Conservation (phyloP, 768 basidiomycete species). For the Serendipita sp. region DNA sequence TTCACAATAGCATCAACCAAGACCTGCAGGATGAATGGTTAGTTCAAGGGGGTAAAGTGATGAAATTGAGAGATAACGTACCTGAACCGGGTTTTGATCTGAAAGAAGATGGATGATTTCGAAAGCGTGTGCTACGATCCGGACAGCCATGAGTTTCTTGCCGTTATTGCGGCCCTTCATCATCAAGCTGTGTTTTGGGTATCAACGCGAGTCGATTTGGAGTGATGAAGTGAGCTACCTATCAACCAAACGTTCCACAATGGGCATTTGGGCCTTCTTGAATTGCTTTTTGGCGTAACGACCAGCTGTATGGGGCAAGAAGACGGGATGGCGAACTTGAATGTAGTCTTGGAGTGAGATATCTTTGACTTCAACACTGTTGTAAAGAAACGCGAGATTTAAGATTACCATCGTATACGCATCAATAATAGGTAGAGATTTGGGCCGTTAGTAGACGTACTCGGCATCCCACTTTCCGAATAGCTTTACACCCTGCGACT, state of each 20-base stretch:
- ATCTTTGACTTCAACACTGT: constrained; percentile 94
- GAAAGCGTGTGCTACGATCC: constrained; percentile 98
- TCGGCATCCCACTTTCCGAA: constrained; percentile 99
- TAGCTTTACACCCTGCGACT: constrained; percentile 63
- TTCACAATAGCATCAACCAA: constrained; percentile 98
- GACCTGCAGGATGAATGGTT: constrained; percentile 31
- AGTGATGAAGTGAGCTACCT: constrained; percentile 35
- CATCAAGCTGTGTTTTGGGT: constrained; percentile 55
- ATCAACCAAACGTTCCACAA: constrained; percentile 98
- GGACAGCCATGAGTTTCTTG: constrained; percentile 96
- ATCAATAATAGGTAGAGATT: not conserved
- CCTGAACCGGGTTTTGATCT: constrained; percentile 99
- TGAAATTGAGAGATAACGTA: constrained; percentile 22
- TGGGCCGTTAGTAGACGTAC: constrained; percentile 35
- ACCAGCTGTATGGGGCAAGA: constrained; percentile 95
- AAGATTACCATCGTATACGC: not conserved
- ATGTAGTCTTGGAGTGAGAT: constrained; percentile 99
- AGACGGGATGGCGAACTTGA: constrained; percentile 95
- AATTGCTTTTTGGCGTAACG: constrained; percentile 99
- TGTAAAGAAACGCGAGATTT: not conserved
- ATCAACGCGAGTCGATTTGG: not conserved
- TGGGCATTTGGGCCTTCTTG: constrained; percentile 99
- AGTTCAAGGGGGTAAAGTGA: not conserved
- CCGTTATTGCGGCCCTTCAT: constrained; percentile 99
- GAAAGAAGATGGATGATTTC: constrained; percentile 99